Conservation (phyloP, 495 filamentous ascomycete species). For the Podospora australis region DNA sequence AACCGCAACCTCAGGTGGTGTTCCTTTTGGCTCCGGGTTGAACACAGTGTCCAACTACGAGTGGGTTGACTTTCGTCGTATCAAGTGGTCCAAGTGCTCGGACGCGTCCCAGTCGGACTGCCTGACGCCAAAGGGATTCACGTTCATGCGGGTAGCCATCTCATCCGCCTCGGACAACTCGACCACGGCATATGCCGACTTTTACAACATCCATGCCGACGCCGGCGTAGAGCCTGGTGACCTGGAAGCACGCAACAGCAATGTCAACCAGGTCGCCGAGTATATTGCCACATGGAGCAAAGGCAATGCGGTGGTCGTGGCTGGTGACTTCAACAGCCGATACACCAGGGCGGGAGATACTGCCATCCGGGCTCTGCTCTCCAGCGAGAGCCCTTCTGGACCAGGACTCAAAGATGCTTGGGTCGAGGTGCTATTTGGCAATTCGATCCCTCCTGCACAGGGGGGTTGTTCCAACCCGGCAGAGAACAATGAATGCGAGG, state of each 20-base stretch:
- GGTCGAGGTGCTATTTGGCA: conserved; percentile 42
- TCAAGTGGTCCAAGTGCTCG: conserved; percentile 53
- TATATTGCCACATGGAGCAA: conserved; percentile 46
- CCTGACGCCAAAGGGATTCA: conserved; percentile 60
- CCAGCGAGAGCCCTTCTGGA: conserved; percentile 24
- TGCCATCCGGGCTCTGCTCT: conserved; percentile 36
- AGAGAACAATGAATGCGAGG: conserved; percentile 46
- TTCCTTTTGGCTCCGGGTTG: conserved; percentile 53
- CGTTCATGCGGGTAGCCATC: conserved; percentile 46
- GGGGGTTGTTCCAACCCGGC: conserved; percentile 46
- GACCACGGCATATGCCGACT: conserved; percentile 43
- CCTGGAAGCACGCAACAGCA: conserved; percentile 43
- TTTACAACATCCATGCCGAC: conserved; percentile 59
- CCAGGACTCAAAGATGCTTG: conserved; percentile 43
- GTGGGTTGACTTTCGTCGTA: conserved; percentile 49
- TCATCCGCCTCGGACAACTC: conserved; percentile 14
- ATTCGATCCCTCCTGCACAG: conserved; percentile 39
- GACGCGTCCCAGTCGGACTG: conserved; percentile 50
- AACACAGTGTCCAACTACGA: conserved; percentile 53
- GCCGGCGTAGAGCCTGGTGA: conserved; percentile 48
- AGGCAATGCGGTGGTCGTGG: conserved; percentile 54
- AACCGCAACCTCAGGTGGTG: conserved; percentile 54
- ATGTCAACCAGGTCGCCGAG: conserved; percentile 48
- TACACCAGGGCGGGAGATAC: conserved; percentile 49
- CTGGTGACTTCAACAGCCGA: conserved; percentile 54